phyloP scores from a whole-genome alignment of 352 stramenopile species.

The Globisporangium barbulae region DNA sequence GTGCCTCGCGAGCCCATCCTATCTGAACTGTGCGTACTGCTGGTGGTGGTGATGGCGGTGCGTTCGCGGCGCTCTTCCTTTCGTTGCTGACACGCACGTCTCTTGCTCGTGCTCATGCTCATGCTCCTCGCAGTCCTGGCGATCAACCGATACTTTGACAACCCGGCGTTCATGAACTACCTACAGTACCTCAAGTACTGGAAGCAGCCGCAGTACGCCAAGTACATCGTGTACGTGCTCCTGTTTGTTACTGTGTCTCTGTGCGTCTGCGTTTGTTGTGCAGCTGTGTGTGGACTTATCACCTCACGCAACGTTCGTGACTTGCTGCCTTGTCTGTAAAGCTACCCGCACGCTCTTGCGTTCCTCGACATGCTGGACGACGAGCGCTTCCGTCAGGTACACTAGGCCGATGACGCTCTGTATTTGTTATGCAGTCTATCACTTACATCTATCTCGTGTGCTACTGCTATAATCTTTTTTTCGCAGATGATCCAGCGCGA shows the following conservation, averaged over 20 bases:
- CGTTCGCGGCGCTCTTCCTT: neutral
- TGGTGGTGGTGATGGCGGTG: neutral
- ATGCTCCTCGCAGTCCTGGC: conserved; percentile 55
- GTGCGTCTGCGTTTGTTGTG: neutral
- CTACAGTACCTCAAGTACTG: conserved; percentile 92
- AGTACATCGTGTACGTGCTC: conserved; percentile 80
- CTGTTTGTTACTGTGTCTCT: neutral
- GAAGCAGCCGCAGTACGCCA: conserved; percentile 90
- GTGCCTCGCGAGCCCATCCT: conserved; percentile 85
- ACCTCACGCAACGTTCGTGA: no score
- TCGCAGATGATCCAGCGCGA: conserved; percentile 79
- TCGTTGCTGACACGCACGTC: neutral
- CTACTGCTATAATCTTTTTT: neutral
- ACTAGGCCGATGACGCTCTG: neutral
- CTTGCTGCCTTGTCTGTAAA: conserved; percentile 14
- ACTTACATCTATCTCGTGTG: neutral
- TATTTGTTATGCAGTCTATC: neutral
- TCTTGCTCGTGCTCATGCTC: conserved; percentile 1
- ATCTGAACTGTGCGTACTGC: conserved; percentile 76
- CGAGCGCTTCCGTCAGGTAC: conserved; percentile 76
- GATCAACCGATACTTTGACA: conserved; percentile 91
- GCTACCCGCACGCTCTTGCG: conserved; percentile 82
- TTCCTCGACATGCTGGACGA: conserved; percentile 89
- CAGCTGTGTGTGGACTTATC: neutral
- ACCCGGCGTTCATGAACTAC: conserved; percentile 89